Evolutionary conservation across 345 rosid genomes (phyloP).

Genomic region (Eucalyptus tenuipes): DNA sequence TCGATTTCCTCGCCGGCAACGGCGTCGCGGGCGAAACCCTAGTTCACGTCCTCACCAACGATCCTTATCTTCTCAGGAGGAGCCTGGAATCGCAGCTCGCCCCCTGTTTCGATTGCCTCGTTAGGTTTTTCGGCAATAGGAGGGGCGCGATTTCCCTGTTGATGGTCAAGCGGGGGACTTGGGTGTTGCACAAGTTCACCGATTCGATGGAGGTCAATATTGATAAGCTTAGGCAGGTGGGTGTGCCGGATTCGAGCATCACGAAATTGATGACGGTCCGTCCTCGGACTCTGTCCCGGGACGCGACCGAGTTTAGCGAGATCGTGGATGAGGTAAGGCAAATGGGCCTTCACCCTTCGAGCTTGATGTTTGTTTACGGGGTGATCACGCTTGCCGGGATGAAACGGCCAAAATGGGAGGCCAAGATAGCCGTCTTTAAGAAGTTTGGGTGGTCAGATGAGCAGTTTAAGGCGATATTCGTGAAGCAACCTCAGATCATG

Average conservation of each 20-base stretch:
- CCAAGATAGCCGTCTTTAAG: background rate
- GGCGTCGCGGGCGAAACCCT: background rate
- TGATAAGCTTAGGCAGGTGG: background rate
- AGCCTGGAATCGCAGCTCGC: background rate
- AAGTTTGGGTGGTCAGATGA: conserved; percentile 4
- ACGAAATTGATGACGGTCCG: background rate
- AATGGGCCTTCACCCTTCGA: conserved; percentile 5
- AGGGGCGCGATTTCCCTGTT: background rate
- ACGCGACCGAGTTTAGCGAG: background rate
- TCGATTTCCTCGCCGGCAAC: background rate
- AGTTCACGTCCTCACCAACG: background rate
- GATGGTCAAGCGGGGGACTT: background rate
- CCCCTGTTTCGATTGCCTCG: background rate
- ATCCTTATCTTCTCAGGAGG: background rate
- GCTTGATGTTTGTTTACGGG: background rate
- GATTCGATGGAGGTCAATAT: background rate
- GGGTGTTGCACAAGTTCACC: background rate
- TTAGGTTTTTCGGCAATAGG: background rate
- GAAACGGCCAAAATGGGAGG: background rate
- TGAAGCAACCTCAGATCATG: conserved; percentile 1
- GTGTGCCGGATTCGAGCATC: background rate
- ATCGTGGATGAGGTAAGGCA: background rate
- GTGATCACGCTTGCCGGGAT: background rate
- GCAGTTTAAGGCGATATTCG: background rate
- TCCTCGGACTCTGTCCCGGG: background rate